A percentile compares a stretch with the other conserved stretches of the same genome.
Conservation (phyloP, 2,329 filamentous ascomycete genomes). For the Paecilomyces variotii region DNA sequence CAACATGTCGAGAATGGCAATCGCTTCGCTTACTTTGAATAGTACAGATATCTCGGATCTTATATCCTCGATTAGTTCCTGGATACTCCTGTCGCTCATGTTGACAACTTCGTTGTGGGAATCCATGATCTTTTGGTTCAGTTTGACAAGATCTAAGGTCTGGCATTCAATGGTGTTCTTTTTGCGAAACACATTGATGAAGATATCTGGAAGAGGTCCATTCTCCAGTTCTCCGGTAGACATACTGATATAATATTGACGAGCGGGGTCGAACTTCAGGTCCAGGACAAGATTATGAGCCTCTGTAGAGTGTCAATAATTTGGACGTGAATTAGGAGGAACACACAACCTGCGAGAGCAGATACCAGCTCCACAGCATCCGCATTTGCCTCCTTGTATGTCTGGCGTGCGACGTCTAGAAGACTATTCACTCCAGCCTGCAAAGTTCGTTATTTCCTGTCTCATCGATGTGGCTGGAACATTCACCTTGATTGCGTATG, state of each 20-base stretch:
- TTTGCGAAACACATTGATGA: constrained; percentile 69
- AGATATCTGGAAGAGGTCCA: constrained; percentile 52
- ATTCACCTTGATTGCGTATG: constrained; percentile 66
- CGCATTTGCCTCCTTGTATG: constrained; percentile 79
- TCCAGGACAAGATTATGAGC: constrained; percentile 53
- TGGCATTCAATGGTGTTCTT: constrained; percentile 79
- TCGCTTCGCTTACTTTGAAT: constrained; percentile 77
- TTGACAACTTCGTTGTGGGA: constrained; percentile 76
- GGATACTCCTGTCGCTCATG: constrained; percentile 70
- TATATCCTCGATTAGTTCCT: constrained; percentile 64
- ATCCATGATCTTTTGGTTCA: constrained; percentile 68
- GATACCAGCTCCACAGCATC: constrained; percentile 67
- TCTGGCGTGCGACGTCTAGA: constrained; percentile 78
- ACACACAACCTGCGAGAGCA: constrained; percentile 52
- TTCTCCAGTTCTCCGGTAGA: constrained; percentile 55
- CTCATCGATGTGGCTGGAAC: neutral
- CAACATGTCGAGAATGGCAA: constrained; percentile 83
- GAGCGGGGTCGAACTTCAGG: constrained; percentile 66
- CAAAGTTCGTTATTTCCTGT: constrained; percentile 1
- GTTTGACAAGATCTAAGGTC: constrained; percentile 73
- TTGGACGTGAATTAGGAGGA: neutral
- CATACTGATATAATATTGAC: constrained; percentile 73
- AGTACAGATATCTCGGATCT: constrained; percentile 62
- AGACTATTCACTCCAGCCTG: constrained; percentile 74
- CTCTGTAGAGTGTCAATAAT: constrained; percentile 33